These are phyloP conservation scores for Dendrobium nobile DNA, from an alignment of 106 monocot genomes.

Conservation along the genomic window DNA sequence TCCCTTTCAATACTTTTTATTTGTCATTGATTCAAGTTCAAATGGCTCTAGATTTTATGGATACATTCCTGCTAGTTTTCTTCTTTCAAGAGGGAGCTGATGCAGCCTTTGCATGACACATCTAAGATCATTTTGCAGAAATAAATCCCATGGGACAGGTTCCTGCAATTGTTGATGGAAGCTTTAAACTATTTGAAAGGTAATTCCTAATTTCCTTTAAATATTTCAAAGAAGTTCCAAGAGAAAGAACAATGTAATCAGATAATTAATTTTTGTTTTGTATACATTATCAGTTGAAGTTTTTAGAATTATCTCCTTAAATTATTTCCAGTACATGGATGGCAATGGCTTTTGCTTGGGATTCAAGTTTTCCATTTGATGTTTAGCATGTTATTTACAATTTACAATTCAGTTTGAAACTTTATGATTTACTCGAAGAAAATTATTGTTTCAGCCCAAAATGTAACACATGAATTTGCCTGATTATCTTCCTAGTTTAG, in stretches of 20 bases:
- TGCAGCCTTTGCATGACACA: background rate
- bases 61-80: background rate
- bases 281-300: background rate
- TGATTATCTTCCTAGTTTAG: no score
- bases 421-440: background rate
- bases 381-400: background rate
- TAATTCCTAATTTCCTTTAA: slow-evolving; percentile 14
- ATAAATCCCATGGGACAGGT: slow-evolving; percentile 93
- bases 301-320: background rate
- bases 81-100: background rate
- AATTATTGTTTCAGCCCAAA: background rate
- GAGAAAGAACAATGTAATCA: background rate
- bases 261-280: background rate
- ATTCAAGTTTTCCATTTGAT: background rate
- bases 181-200: slow-evolving; percentile 85
- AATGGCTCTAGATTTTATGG: background rate
- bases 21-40: background rate
- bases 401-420: background rate
- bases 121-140: slow-evolving; percentile 35
- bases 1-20: background rate
- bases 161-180: slow-evolving; percentile 88
- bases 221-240: background rate
- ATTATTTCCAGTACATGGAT: background rate
- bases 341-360: background rate
- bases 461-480: background rate